Base-by-base conservation (phyloP, 2,329 filamentous ascomycete genomes). In the Phaeosphaeria sp. region DNA sequence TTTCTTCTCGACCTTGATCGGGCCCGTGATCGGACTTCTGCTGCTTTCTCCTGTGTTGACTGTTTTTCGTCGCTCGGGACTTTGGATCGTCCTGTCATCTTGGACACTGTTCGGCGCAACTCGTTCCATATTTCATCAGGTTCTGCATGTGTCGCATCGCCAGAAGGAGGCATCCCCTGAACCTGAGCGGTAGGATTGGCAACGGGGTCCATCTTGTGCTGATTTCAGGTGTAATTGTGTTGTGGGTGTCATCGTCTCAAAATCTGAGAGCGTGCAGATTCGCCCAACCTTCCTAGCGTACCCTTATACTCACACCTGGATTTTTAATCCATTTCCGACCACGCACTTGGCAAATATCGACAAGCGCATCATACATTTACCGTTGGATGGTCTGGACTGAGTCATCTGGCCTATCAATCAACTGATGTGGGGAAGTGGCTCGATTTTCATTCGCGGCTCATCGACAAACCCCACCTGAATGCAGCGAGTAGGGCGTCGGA, bases 131-230 rank as follows among this genome's bases (percentile, higher is more conserved):
- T 56, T 24, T 65, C 61, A 49, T 66, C 65, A n/a, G 59, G 60
- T 50, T 62, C 60, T 9, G 48, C 57, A 24, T 42, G 33, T 45
- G 39, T 50, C 11, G 49, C 53, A 40, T 58, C 57, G 47, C 39
- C 56, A 20, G 39, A 40, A 1, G 55, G 49, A 2, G 68, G 62
- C 50, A 67, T 59, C 22, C 63, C 60, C 40, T 69, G 71, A 48
- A 68, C 43, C 30, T 69, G 66, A 15, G 70, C 70, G 1, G 61
- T 61, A 24, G 72, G 64, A 13, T 72, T 73, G 20, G 71, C 61
- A 33, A 61, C 59, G 30, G 68, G 63, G 59, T 74, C 72, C 72
- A 76, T 76, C 2, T 15, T 39, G 36, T 5, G 36, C 56, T 57
- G 25, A 9, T 2, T 39, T 39, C n/a, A n/a, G 25, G 18, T 42